These are phyloP conservation scores for Solanum neorickii DNA, from an alignment of 257 asterid species.

Conservation along the genomic window DNA sequence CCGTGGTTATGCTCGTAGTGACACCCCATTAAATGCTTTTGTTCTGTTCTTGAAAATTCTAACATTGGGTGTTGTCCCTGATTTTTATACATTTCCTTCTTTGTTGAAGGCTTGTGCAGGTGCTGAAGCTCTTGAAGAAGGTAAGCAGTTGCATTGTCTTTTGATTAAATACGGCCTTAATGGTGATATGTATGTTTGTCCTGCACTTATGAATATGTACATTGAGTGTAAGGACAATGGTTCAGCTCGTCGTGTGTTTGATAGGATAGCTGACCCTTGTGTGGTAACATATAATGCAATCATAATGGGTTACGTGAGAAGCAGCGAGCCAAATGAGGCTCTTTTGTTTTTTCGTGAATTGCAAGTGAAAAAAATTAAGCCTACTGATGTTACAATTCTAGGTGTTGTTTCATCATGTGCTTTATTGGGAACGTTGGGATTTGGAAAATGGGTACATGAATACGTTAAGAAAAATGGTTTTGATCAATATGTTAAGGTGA, in stretches of 20 bases:
- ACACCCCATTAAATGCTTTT: slow-evolving; percentile 14
- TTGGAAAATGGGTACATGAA: slow-evolving; percentile 25
- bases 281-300: slow-evolving; percentile 19
- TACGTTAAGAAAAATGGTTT: slow-evolving; percentile 17
- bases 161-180: slow-evolving; percentile 17
- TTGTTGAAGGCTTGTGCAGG: slow-evolving; percentile 24
- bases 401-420: slow-evolving; percentile 27
- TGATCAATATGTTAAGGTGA: slow-evolving; percentile 24
- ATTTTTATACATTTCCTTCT: slow-evolving; percentile 32
- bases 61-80: slow-evolving; percentile 9
- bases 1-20: slow-evolving; percentile 25
- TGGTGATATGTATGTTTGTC: slow-evolving; percentile 9
- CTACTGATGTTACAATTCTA: slow-evolving; percentile 24
- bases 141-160: slow-evolving; percentile 24
- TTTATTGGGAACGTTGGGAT: slow-evolving; percentile 18
- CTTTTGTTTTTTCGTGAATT: slow-evolving; percentile 15
- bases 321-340: slow-evolving; percentile 21
- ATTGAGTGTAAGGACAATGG: slow-evolving; percentile 5
- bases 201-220: slow-evolving; percentile 30
- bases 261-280: slow-evolving; percentile 20
- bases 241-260: slow-evolving; percentile 12
- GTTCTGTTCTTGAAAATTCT: slow-evolving; percentile 7
- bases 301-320: slow-evolving; percentile 22
- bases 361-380: slow-evolving; percentile 14
- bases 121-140: slow-evolving; percentile 15